Evolutionary conservation across 768 basidiomycete genomes (phyloP), one percentile per base, ranked within the genome.

Genomic region (Gyrodon lividus): DNA sequence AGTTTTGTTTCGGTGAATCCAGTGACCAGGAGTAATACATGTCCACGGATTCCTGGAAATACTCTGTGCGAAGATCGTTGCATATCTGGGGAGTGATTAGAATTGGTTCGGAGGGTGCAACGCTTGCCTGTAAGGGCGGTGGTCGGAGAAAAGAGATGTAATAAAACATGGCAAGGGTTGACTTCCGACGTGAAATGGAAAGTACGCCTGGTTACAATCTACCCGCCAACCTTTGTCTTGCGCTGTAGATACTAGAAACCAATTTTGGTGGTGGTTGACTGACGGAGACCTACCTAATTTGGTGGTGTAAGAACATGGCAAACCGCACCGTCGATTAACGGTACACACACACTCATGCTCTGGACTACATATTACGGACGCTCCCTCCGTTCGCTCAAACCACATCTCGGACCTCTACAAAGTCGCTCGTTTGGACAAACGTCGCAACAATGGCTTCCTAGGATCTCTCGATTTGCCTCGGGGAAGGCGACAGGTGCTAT

Each of bases 81-180:
- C 86, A 83, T 53, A 97, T 81, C 66, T 95, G 92, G 1, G 90
- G 91, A 2, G 85, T 91, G 46, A 95, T 79, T 12, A 73, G 67
- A 44, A 94, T 69, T 4, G 51, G 51, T 16, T 64, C 59, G 1
- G 65, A 59, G 0, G 71, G 70, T 9, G 72, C 66, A 2, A 76
- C 70, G 6, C 74, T 63, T 0, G 75, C 73, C 44, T 78, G 77
- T 4, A 71, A 58, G 3, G 92, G 89, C 4, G 92, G 94, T 10
- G 93, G 91, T 40, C 91, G 86, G 14, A 95, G 81, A 66, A 95
- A 95, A 23, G 89, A 94, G 37, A 95, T 66, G 70, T 95, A 96
- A 75, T 77, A 89, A 71, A 87, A 92, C 92, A 93, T 92, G 13
- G 16, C 14, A 39, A 24, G n/a, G 41, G 33, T 28, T 14, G 6